Conservation (phyloP, 2,329 filamentous ascomycete species). For the Anisogramma anomala region DNA sequence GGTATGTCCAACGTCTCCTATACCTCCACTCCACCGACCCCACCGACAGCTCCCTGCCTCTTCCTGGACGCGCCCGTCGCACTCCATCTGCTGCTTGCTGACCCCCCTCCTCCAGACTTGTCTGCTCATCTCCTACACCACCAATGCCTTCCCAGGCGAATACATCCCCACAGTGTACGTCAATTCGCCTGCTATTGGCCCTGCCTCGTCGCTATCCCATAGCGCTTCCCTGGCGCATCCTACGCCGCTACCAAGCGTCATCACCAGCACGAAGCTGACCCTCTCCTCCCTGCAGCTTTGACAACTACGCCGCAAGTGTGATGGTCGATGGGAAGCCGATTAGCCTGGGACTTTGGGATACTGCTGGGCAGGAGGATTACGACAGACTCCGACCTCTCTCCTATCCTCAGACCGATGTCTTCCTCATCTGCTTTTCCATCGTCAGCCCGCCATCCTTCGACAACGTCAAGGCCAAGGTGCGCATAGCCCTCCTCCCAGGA, state of each 20-base stretch:
- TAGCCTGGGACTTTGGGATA: slow-evolving; percentile 96
- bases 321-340: slow-evolving; percentile 99
- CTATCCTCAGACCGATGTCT: slow-evolving; percentile 96
- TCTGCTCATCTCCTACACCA: slow-evolving; percentile 97
- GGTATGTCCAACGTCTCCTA: slow-evolving; percentile 39
- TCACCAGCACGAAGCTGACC: slow-evolving; percentile 13
- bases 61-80: not conserved
- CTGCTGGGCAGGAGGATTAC: slow-evolving; percentile 96
- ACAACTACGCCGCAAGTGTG: slow-evolving; percentile 98
- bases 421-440: slow-evolving; percentile 96
- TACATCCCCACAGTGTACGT: slow-evolving; percentile 92
- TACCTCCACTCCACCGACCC: not conserved
- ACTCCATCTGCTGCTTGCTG: not conserved
- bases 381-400: slow-evolving; percentile 88
- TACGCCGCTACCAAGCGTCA: not conserved
- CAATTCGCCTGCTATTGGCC: not conserved
- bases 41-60: not conserved
- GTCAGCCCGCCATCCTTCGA: slow-evolving; percentile 96
- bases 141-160: slow-evolving; percentile 98
- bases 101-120: slow-evolving; percentile 58
- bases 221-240: slow-evolving; percentile 15
- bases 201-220: slow-evolving; percentile 2
- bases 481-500: slow-evolving; percentile 18
- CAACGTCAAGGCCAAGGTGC: slow-evolving; percentile 96
- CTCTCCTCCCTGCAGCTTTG: slow-evolving; percentile 52